These are phyloP conservation scores for Neurospora sp. DNA, from an alignment of 495 filamentous ascomycete species.

Conservation along the genomic window DNA sequence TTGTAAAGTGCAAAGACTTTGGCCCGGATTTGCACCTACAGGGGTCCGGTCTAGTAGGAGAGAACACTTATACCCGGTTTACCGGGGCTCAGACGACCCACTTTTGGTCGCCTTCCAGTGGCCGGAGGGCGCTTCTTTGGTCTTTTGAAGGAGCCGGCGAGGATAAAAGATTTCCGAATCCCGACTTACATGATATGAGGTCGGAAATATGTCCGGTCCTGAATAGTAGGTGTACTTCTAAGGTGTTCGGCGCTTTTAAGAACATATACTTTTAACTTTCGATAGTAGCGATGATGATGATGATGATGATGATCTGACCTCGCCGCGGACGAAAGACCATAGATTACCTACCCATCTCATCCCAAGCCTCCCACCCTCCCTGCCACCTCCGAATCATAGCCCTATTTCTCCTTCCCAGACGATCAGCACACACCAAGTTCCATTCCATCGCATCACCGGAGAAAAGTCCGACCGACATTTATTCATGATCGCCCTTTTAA, in stretches of 20 bases:
- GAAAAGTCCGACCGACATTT: not conserved
- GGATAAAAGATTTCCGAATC: not conserved
- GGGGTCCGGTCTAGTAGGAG: too few relatives aligned
- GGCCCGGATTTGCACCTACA: too few relatives aligned
- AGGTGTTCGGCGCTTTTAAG: not conserved
- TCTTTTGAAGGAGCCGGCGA: not conserved
- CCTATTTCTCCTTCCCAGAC: not conserved
- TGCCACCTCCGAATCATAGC: not conserved
- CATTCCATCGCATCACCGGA: not conserved
- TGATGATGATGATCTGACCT: not conserved
- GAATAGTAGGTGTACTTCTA: not conserved
- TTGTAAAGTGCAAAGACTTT: too few relatives aligned
- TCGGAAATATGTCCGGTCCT: not conserved
- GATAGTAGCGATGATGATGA: not conserved
- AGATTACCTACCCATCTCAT: not conserved
- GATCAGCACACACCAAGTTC: not conserved
- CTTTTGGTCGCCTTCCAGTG: too few relatives aligned
- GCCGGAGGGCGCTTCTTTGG: too few relatives aligned
- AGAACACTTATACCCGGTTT: too few relatives aligned
- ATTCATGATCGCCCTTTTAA: not conserved
- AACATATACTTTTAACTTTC: not conserved
- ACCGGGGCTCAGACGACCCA: too few relatives aligned
- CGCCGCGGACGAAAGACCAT: not conserved
- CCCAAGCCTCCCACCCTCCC: not conserved
- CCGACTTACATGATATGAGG: not conserved